Evolutionary conservation across 805 yeast species (phyloP).

Genomic region (Starmerella powellii): DNA sequence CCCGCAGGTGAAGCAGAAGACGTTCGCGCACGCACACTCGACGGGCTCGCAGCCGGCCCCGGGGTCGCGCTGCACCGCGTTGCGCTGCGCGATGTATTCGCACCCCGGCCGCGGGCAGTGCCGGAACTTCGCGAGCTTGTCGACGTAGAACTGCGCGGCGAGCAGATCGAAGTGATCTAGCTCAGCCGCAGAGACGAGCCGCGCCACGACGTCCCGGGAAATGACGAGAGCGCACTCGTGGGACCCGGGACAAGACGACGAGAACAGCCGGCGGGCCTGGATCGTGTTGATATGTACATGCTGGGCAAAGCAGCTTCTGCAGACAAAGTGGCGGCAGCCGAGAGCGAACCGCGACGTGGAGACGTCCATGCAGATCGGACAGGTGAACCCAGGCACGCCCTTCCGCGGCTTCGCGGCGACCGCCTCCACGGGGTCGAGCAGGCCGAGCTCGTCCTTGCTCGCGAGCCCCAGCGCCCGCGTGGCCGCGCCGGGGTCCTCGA

Average conservation of each 20-base stretch:
- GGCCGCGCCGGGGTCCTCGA: slow-evolving; percentile 7
- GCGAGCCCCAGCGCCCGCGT: slow-evolving; percentile 4
- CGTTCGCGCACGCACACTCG: slow-evolving; percentile 50
- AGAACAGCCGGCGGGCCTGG: slow-evolving; percentile 27
- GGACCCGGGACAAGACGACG: slow-evolving; percentile 55
- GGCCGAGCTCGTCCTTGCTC: background rate
- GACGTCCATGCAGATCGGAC: slow-evolving; percentile 11
- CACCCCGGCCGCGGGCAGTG: slow-evolving; percentile 22
- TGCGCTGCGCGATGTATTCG: slow-evolving; percentile 24
- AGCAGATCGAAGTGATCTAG: slow-evolving; percentile 1
- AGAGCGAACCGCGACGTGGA: slow-evolving; percentile 23
- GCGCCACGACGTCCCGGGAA: slow-evolving; percentile 23
- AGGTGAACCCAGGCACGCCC: background rate
- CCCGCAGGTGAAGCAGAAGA: slow-evolving; percentile 65
- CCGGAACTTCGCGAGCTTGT: slow-evolving; percentile 3
- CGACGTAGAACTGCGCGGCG: slow-evolving; percentile 7
- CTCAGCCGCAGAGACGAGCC: background rate
- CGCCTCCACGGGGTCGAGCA: background rate
- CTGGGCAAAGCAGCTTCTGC: slow-evolving; percentile 53
- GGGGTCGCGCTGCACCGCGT: slow-evolving; percentile 32
- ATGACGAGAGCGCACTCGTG: slow-evolving; percentile 36
- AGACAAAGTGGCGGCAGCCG: slow-evolving; percentile 60
- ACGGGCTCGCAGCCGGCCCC: slow-evolving; percentile 32
- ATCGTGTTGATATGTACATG: slow-evolving; percentile 40
- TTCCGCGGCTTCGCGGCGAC: background rate